These are phyloP conservation scores for Ilyonectria robusta DNA, from an alignment of 2,329 filamentous ascomycete genomes.

Conservation along the genomic window DNA sequence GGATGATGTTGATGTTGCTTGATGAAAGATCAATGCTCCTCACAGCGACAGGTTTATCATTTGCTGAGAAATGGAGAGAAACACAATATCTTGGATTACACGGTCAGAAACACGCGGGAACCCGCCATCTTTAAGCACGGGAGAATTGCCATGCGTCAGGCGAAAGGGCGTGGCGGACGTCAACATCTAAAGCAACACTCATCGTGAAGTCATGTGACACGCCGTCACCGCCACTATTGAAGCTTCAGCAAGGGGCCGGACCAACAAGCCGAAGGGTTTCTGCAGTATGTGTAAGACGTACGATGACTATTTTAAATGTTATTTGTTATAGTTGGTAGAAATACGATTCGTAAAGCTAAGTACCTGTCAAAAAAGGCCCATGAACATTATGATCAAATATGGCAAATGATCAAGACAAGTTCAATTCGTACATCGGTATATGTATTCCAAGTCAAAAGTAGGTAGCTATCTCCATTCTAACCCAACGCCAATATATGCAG, in stretches of 20 bases:
- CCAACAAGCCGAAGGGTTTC: too few species aligned
- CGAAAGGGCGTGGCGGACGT: conserved; percentile 41
- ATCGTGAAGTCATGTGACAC: conserved; percentile 50
- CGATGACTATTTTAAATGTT: neutral
- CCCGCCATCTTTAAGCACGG: conserved; percentile 16
- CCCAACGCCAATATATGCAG: conserved; percentile 47
- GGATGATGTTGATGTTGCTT: too few species aligned
- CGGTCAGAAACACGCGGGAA: neutral
- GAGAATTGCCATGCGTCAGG: conserved; percentile 25
- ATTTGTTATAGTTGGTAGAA: neutral
- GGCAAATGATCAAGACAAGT: conserved; percentile 3
- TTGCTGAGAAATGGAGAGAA: neutral
- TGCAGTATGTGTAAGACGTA: too few species aligned
- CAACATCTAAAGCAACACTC: conserved; percentile 49
- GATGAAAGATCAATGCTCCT: neutral
- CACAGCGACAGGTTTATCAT: neutral
- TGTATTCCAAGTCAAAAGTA: conserved; percentile 31
- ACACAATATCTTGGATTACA: neutral
- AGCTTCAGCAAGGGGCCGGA: conserved; percentile 4
- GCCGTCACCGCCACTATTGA: neutral
- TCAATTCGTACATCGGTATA: conserved; percentile 34
- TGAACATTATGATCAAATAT: neutral
- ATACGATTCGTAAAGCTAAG: neutral
- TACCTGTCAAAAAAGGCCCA: neutral
- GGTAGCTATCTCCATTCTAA: conserved; percentile 41